A percentile compares a stretch with the other conserved stretches of the same genome.
Evolutionary conservation across 176 grass and related monocot genomes (phyloP).

Genomic region (Eremochloa ophiuroides): DNA sequence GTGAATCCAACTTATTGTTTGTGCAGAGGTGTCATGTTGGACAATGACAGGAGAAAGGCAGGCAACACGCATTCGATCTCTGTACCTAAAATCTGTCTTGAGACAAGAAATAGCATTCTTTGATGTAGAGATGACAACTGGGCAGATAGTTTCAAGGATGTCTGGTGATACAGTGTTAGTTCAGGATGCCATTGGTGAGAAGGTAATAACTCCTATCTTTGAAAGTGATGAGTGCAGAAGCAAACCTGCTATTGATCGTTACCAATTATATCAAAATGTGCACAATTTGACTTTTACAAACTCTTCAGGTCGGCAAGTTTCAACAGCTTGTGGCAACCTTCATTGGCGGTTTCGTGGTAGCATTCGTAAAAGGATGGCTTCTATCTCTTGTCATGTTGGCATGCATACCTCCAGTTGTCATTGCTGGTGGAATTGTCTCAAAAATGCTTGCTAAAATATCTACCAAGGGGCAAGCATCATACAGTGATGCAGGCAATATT

Average conservation of each 20-base stretch:
- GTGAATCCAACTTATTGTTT: background rate
- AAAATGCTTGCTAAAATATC: constrained; percentile 61
- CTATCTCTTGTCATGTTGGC: constrained; percentile 83
- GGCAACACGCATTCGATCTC: constrained; percentile 50
- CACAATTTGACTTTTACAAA: constrained; percentile 6
- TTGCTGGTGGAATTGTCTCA: constrained; percentile 55
- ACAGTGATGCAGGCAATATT: constrained; percentile 64
- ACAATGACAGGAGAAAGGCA: constrained; percentile 79
- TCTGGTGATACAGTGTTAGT: constrained; percentile 59
- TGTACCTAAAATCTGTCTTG: constrained; percentile 73
- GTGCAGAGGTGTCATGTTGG: constrained; percentile 79
- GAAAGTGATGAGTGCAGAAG: background rate
- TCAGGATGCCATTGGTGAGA: constrained; percentile 82
- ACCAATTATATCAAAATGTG: background rate
- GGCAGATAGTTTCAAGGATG: constrained; percentile 51
- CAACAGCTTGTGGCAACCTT: constrained; percentile 71
- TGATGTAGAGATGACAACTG: constrained; percentile 68
- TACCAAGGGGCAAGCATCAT: constrained; percentile 50
- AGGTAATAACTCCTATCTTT: constrained; percentile 31
- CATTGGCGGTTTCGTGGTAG: constrained; percentile 71
- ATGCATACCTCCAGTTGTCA: constrained; percentile 58
- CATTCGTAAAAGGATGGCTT: constrained; percentile 81
- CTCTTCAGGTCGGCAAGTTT: constrained; percentile 76
- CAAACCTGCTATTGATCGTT: background rate
- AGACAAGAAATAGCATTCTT: constrained; percentile 78